phyloP scores from a whole-genome alignment of 345 rosid species.

The Syzygium aqueum region DNA sequence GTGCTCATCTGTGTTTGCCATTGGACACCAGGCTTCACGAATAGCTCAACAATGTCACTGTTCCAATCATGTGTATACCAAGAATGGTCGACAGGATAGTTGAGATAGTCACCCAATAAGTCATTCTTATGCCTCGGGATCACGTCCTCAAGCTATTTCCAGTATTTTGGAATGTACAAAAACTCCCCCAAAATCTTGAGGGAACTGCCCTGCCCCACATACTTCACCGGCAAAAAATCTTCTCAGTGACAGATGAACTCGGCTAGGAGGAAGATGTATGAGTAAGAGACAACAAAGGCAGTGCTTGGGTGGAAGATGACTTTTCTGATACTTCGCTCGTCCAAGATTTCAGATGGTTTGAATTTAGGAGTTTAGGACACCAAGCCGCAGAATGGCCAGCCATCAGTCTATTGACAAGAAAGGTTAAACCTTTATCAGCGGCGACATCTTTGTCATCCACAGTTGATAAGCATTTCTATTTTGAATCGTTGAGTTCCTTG shows the following conservation, averaged over 20 bases:
- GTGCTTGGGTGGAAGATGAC: not conserved
- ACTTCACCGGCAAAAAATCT: not conserved
- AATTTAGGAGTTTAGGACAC: not conserved
- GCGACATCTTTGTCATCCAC: not conserved
- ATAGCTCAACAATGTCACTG: not conserved
- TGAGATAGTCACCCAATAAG: not conserved
- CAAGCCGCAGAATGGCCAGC: not conserved
- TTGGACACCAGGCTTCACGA: not conserved
- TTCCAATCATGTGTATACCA: not conserved
- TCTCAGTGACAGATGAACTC: not conserved
- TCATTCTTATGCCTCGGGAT: not conserved
- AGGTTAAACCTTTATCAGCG: not conserved
- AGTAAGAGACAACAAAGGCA: not conserved
- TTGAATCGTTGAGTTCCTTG: not conserved
- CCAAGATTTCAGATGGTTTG: not conserved
- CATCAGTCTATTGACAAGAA: not conserved
- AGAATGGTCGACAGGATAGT: not conserved
- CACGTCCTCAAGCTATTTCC: not conserved
- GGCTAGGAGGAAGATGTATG: not conserved
- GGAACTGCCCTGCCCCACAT: not conserved
- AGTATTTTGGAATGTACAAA: not conserved
- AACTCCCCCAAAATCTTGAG: not conserved
- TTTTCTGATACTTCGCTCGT: not conserved
- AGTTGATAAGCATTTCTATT: not conserved
- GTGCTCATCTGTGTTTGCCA: not conserved